Base-by-base conservation (phyloP, 208 protist genomes). In the Trypanosoma cruzi region DNA sequence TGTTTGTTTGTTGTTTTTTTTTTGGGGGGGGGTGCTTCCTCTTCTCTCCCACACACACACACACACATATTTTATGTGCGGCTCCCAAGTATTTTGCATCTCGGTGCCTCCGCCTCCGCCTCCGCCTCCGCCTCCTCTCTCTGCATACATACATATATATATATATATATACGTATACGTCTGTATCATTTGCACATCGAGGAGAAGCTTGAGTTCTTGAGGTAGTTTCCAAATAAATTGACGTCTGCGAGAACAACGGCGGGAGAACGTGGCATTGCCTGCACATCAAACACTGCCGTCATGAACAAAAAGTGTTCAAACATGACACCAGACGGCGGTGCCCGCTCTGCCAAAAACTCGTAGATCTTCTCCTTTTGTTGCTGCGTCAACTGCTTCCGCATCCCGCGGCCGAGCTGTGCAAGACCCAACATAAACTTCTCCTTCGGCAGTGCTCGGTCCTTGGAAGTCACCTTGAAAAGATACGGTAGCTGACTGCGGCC, bases 361-460 rank as follows among this genome's bases (percentile, higher is more conserved):
- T 84, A 94, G 24, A 94, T 87, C 37, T 77, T 82, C 16, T 94
- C 82, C 73, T 82, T 84, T 70, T 94, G 89, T 53, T 68, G 79
- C 67, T 86, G 79, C 24, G 84, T 86, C 24, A 94, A 75, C 73
- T 91, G 85, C 78, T 89, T 90, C 24, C 85, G 84, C 89, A 92
- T 92, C 29, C 89, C 84, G 2, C 82, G 84, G 34, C 84, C 73
- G 31, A 94, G 74, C 72, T 90, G 85, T 54, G 73, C 64, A 71
- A 94, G 84, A 42, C 89, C 89, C 1, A 57, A 62, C 63, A 89
- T 86, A 49, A 92, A 92, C 34, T 75, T 75, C 58, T 94, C 89
- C 57, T 77, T 76, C 29, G 84, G 69, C 40, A 94, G 68, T 29
- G 36, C 28, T 50, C 79, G 79, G 61, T 94, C 89, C 53, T 82